Evolutionary conservation across 352 stramenopile species (phyloP), one percentile per base, ranked within the genome.

Genomic region (Globisporangium paroecandrum): DNA sequence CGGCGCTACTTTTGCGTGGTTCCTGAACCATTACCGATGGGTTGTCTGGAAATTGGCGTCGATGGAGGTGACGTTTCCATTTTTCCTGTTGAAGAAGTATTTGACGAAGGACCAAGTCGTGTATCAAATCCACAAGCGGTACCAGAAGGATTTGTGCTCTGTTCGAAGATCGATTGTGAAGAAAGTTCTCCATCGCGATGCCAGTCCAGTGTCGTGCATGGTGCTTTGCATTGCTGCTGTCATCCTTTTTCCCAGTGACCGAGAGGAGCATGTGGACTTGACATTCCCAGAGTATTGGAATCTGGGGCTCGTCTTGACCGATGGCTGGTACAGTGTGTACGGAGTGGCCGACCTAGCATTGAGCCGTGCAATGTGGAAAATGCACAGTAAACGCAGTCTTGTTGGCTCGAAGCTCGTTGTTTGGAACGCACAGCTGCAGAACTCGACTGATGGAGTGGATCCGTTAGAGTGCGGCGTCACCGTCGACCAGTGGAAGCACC

Each of bases 271-370:
- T 12, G 41, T 77, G 3, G 77, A 87, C 29, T 69, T 79, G 53
- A 73, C 78, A 54, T 71, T 79, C n/a, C 81, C 79, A 8, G 63
- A 78, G 3, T 75, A 77, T 51, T 89, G 78, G 78, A 87, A 87
- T 32, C 56, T 90, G 60, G 74, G 79, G 8, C 64, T 89, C 20
- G 83, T 93, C 34, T 67, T 93, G 13, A 91, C 81, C 1, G 85
- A 93, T 71, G 85, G 85, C 25, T 90, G 85, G 85, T 89, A 93
- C 69, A 80, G 72, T 29, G 69, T 90, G 4, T 89, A 90, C 41
- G 81, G 73, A 25, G 69, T 90, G 13, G 81, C 83, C 47, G 83
- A 90, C 62, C 47, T 63, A 10, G 62, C 73, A 7, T 61, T 91
- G 34, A 70, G 71, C 29, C 69, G 68, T n/a, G 64, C 70, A 5